These are phyloP conservation scores for Phylloporus rhodoxanthus DNA, from an alignment of 768 basidiomycete genomes.

Conservation along the genomic window DNA sequence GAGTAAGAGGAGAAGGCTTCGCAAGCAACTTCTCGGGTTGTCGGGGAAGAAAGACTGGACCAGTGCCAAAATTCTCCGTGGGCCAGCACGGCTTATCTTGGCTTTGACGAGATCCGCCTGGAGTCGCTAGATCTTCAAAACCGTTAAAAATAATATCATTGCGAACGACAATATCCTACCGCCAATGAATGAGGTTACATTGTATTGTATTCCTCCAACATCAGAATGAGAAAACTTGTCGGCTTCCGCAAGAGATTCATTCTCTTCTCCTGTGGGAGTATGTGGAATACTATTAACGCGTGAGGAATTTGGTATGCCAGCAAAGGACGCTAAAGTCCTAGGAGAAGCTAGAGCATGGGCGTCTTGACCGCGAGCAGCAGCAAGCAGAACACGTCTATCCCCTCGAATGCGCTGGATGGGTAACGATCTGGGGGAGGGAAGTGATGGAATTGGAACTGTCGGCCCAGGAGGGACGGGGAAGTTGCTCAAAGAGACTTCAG, in stretches of 20 bases:
- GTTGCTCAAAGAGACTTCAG: constrained; percentile 63
- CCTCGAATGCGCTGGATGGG: constrained; percentile 19
- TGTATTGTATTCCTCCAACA: constrained; percentile 54
- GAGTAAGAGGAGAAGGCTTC: not conserved
- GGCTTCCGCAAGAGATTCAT: constrained; percentile 7
- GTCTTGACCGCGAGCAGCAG: constrained; percentile 6
- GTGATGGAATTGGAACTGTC: constrained; percentile 14
- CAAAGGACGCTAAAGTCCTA: constrained; percentile 20
- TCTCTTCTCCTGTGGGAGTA: constrained; percentile 14
- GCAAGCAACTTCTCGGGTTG: not conserved
- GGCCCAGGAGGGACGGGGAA: constrained; percentile 60
- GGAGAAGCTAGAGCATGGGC: constrained; percentile 18
- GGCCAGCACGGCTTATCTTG: constrained; percentile 4
- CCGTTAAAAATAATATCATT: constrained; percentile 3
- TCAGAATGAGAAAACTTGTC: constrained; percentile 24
- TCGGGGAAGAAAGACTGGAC: not conserved
- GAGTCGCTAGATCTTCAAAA: constrained; percentile 32
- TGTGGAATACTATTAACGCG: constrained; percentile 14
- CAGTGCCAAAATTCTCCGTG: not conserved
- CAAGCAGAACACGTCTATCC: constrained; percentile 17
- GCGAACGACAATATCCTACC: constrained; percentile 26
- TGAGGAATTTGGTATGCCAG: constrained; percentile 18
- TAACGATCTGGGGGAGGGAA: constrained; percentile 12
- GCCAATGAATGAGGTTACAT: constrained; percentile 71
- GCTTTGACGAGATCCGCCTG: constrained; percentile 12